A percentile compares a stretch with the other conserved stretches of the same genome.
phyloP scores from a whole-genome alignment of 2,329 filamentous ascomycete genomes.

The Diaporthe sp. region DNA sequence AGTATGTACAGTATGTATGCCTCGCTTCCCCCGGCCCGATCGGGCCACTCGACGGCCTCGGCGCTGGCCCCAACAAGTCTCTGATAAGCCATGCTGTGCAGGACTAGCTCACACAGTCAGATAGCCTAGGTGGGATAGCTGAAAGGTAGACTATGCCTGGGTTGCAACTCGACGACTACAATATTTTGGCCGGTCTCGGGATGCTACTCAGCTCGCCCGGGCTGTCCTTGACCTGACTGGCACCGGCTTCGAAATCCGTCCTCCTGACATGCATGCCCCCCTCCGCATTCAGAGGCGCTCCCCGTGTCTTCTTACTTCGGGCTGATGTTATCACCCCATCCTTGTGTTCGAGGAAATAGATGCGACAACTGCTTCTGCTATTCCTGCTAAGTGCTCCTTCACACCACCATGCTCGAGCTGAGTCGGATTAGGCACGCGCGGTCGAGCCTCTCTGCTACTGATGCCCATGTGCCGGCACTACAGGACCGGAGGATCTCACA shows the following conservation, averaged over 20 bases:
- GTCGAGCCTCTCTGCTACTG: neutral
- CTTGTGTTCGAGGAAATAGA: neutral
- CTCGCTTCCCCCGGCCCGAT: constrained; percentile 9
- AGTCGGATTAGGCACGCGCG: neutral
- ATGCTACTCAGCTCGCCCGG: neutral
- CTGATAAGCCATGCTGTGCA: neutral
- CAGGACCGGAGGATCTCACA: constrained; percentile 4
- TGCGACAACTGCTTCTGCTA: neutral
- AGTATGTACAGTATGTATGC: neutral
- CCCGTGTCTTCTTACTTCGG: neutral
- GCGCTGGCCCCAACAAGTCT: neutral
- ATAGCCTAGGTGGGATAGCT: neutral
- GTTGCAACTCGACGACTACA: neutral
- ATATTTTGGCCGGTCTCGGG: neutral
- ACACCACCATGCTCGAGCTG: constrained; percentile 1
- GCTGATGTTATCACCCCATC: neutral
- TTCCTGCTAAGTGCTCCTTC: neutral
- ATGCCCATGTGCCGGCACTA: neutral
- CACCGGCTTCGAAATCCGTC: neutral
- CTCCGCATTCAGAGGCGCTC: too few species aligned
- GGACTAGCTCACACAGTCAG: neutral
- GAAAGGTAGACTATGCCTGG: neutral
- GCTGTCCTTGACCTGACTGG: neutral
- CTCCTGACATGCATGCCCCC: neutral
- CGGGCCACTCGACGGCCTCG: neutral